These are phyloP conservation scores for Lactarius vividus DNA, from an alignment of 768 basidiomycete species.

Conservation along the genomic window DNA sequence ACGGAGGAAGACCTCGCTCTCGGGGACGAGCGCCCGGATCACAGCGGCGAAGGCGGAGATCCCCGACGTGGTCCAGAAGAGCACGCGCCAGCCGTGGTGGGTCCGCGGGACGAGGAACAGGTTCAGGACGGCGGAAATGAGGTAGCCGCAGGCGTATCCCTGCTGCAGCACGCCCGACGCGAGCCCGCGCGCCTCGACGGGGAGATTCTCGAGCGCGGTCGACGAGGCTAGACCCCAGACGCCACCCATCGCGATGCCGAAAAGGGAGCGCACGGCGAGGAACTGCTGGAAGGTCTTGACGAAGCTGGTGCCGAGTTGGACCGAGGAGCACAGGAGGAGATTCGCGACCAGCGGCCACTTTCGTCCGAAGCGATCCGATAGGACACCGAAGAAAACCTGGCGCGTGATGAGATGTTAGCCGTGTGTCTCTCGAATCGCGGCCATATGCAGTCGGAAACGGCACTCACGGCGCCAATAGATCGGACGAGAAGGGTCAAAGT, in stretches of 20 bases:
- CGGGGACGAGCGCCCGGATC: slow-evolving; percentile 67
- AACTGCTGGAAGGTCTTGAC: slow-evolving; percentile 74
- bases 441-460: background rate
- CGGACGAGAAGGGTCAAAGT: slow-evolving; percentile 93
- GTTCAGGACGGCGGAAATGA: slow-evolving; percentile 82
- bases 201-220: slow-evolving; percentile 86
- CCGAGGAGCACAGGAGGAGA: slow-evolving; percentile 61
- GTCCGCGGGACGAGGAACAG: slow-evolving; percentile 51
- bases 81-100: slow-evolving; percentile 54
- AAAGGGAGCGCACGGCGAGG: slow-evolving; percentile 77
- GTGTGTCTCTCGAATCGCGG: background rate
- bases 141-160: slow-evolving; percentile 85
- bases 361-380: slow-evolving; percentile 87
- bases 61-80: slow-evolving; percentile 81
- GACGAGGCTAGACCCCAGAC: slow-evolving; percentile 84
- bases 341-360: slow-evolving; percentile 91
- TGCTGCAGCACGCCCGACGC: slow-evolving; percentile 84
- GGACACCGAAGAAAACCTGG: slow-evolving; percentile 69
- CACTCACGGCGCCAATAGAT: slow-evolving; percentile 63
- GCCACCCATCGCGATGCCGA: slow-evolving; percentile 87
- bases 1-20: slow-evolving; percentile 69
- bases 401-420: slow-evolving; percentile 5
- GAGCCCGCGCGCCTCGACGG: slow-evolving; percentile 81
- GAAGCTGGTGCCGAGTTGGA: slow-evolving; percentile 82
- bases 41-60: slow-evolving; percentile 67